These are phyloP conservation scores for Colletotrichum ledebouriae DNA, from an alignment of 2,329 filamentous ascomycete species.

Conservation along the genomic window DNA sequence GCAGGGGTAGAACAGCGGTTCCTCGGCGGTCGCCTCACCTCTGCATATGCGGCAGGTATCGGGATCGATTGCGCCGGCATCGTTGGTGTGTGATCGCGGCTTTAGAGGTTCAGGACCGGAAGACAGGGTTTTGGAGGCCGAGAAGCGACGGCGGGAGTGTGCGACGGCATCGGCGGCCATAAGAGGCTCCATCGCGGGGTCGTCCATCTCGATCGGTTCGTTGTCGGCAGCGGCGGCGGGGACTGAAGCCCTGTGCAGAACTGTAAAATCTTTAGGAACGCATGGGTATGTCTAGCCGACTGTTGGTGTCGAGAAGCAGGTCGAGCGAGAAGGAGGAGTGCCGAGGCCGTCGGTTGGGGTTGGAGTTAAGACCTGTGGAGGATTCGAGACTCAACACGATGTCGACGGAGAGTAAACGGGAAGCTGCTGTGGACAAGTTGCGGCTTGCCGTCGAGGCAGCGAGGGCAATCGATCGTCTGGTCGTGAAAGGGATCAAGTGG, in stretches of 20 bases:
- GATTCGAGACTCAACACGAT: neutral
- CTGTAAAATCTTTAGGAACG: slow-evolving; percentile 31
- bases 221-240: slow-evolving; percentile 20
- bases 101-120: slow-evolving; percentile 20
- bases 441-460: neutral
- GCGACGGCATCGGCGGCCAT: slow-evolving; percentile 46
- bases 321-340: slow-evolving; percentile 1
- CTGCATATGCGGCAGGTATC: slow-evolving; percentile 98
- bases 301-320: neutral
- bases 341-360: neutral
- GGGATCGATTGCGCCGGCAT: slow-evolving; percentile 59
- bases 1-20: slow-evolving; percentile 96
- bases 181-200: slow-evolving; percentile 46
- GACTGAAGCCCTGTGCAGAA: slow-evolving; percentile 29
- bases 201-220: slow-evolving; percentile 45
- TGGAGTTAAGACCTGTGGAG: slow-evolving; percentile 17
- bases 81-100: slow-evolving; percentile 32
- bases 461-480: neutral
- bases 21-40: slow-evolving; percentile 83
- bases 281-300: slow-evolving; percentile 31
- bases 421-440: slow-evolving; percentile 14
- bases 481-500: neutral
- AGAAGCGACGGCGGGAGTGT: slow-evolving; percentile 47
- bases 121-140: slow-evolving; percentile 29
- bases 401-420: slow-evolving; percentile 2